phyloP scores from a whole-genome alignment of 2,329 filamentous ascomycete species.

The Fusarium nanum region DNA sequence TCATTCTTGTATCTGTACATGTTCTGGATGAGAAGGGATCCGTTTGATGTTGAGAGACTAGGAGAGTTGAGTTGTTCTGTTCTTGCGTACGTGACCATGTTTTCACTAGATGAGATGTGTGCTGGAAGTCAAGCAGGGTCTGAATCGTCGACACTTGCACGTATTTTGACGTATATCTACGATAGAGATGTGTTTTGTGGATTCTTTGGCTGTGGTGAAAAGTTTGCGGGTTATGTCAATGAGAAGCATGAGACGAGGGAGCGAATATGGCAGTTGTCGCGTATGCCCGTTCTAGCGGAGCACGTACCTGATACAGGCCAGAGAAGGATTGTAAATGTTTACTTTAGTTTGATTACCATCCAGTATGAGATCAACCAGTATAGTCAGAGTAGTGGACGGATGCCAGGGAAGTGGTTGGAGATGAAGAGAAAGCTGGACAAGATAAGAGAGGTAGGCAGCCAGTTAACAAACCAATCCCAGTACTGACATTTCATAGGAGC shows the following conservation, averaged over 20 bases:
- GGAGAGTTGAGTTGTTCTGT: not conserved
- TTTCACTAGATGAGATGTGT: constrained; percentile 9
- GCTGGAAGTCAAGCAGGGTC: not conserved
- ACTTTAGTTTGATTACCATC: constrained; percentile 4
- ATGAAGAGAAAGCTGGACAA: constrained; percentile 4
- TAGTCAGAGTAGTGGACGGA: not conserved
- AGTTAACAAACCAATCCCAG: accelerated
- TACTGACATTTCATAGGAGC: not conserved
- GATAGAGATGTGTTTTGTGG: constrained; percentile 19
- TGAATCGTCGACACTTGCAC: not conserved
- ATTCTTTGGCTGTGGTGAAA: constrained; percentile 5
- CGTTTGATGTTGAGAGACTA: not conserved
- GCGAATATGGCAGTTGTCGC: constrained; percentile 8
- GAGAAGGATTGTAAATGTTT: not conserved
- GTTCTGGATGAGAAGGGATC: constrained; percentile 19
- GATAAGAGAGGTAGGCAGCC: not conserved
- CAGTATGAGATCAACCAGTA: constrained; percentile 23
- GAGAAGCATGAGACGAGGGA: constrained; percentile 19
- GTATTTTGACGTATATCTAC: constrained; percentile 15
- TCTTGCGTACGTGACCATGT: constrained; percentile 8
- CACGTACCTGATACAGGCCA: not conserved
- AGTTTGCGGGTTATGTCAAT: constrained; percentile 4
- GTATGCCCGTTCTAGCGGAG: constrained; percentile 1
- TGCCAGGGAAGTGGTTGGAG: not conserved
- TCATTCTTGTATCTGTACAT: constrained; percentile 13